Conservation (phyloP, 495 filamentous ascomycete species). For the Endocarpon pusillum region DNA sequence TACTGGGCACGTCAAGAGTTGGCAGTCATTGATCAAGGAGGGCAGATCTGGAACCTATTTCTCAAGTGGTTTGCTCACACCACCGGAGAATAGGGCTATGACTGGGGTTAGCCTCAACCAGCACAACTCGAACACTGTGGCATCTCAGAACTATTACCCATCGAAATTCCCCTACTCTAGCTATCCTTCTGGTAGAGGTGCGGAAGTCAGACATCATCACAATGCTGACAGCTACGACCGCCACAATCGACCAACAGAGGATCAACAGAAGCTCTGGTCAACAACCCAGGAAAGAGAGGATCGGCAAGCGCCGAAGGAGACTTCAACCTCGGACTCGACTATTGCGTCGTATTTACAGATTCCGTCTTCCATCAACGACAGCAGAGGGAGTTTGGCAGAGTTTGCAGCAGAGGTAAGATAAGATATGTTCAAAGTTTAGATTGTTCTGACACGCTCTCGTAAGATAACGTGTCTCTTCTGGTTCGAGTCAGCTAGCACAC, state of each 20-base stretch:
- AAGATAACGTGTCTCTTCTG: conserved; percentile 95
- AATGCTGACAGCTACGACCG: too few relatives aligned
- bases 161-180: conserved; percentile 10
- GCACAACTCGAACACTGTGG: conserved; percentile 16
- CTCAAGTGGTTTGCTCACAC: conserved; percentile 28
- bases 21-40: conserved; percentile 2
- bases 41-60: conserved; percentile 2
- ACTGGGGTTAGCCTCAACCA: conserved; percentile 32
- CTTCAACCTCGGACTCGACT: conserved; percentile 23
- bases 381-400: conserved; percentile 56
- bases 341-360: conserved; percentile 49
- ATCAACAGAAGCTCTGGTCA: too few relatives aligned
- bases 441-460: not conserved
- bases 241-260: too few relatives aligned
- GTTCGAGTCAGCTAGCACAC: conserved; percentile 77
- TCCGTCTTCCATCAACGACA: conserved; percentile 54
- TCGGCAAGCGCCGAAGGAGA: conserved; percentile 9
- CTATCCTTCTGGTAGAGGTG: conserved; percentile 8
- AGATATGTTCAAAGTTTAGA: not conserved
- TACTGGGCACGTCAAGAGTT: not conserved
- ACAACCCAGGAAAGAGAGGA: not conserved
- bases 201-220: not conserved
- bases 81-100: conserved; percentile 30
- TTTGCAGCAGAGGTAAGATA: conserved; percentile 60
- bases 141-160: conserved; percentile 14